A percentile compares a stretch with the other conserved stretches of the same genome.
These are phyloP conservation scores for Adansonia digitata DNA, from an alignment of 345 rosid species.

Conservation along the genomic window DNA sequence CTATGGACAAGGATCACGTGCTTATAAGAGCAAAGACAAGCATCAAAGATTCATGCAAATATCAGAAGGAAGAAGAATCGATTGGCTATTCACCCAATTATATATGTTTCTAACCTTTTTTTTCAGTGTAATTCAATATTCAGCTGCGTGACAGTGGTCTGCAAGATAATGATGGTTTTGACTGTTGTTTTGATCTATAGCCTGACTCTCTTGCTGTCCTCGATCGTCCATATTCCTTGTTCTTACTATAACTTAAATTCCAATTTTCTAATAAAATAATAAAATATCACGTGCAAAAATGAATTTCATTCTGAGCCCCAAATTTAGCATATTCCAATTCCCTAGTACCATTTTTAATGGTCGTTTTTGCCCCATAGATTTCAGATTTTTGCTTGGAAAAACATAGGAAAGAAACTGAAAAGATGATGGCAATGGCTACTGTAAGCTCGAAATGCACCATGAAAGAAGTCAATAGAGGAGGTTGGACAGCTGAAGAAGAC, in stretches of 20 bases:
- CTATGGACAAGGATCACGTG: too few species aligned
- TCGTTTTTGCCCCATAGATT: not conserved
- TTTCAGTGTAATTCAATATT: constrained; percentile 4
- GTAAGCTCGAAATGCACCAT: constrained; percentile 12
- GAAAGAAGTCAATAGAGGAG: constrained; percentile 41
- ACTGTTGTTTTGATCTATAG: not conserved
- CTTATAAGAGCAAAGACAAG: too few species aligned
- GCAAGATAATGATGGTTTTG: not conserved
- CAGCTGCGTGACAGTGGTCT: not conserved
- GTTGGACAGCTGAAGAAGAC: constrained; percentile 53
- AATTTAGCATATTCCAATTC: too few species aligned
- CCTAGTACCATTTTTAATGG: too few species aligned
- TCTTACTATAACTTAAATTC: too few species aligned
- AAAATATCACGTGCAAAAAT: constrained; percentile 6
- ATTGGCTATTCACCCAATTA: not conserved
- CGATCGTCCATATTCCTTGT: not conserved
- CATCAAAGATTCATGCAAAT: too few species aligned
- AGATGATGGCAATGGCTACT: constrained; percentile 25
- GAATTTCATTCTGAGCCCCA: too few species aligned
- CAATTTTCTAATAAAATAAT: not conserved
- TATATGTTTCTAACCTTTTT: not conserved
- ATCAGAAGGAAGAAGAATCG: not conserved
- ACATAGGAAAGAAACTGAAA: not conserved
- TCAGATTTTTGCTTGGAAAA: not conserved
- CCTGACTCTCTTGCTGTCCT: not conserved